These are phyloP conservation scores for Irpex lacteus DNA, from an alignment of 1,284 basidiomycete species.

Conservation along the genomic window DNA sequence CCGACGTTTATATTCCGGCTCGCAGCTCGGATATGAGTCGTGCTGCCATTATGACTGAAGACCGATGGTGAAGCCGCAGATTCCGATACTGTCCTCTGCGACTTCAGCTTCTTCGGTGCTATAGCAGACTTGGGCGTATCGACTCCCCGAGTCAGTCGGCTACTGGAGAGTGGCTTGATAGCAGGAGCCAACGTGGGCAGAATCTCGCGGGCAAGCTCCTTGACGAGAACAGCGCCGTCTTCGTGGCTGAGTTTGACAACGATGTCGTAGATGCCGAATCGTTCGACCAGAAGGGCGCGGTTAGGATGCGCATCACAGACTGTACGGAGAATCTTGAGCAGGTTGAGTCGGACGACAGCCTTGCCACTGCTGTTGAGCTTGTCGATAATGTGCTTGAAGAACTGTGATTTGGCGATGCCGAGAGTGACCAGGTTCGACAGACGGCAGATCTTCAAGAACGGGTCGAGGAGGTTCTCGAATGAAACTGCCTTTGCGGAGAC, in stretches of 20 bases:
- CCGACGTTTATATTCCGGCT: neutral
- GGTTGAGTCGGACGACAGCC: slow-evolving; percentile 86
- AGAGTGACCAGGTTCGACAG: slow-evolving; percentile 75
- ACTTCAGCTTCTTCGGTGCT: slow-evolving; percentile 53
- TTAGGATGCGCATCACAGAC: slow-evolving; percentile 90
- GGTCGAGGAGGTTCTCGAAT: slow-evolving; percentile 94
- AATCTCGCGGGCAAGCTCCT: slow-evolving; percentile 83
- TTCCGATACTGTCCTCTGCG: slow-evolving; percentile 69
- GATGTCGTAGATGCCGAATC: slow-evolving; percentile 75
- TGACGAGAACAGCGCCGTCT: slow-evolving; percentile 87
- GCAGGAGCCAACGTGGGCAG: slow-evolving; percentile 70
- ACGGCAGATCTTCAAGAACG: slow-evolving; percentile 87
- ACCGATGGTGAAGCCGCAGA: slow-evolving; percentile 40
- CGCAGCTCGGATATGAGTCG: slow-evolving; percentile 15
- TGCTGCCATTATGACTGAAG: slow-evolving; percentile 9
- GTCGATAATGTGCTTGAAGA: slow-evolving; percentile 87
- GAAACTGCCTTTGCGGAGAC: slow-evolving; percentile 86
- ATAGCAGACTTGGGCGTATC: slow-evolving; percentile 43
- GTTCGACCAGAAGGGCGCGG: slow-evolving; percentile 75
- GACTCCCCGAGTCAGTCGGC: slow-evolving; percentile 32
- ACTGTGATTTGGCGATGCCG: slow-evolving; percentile 76
- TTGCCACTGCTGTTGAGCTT: slow-evolving; percentile 77
- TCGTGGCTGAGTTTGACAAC: slow-evolving; percentile 77
- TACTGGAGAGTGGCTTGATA: slow-evolving; percentile 45
- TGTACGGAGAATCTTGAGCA: slow-evolving; percentile 82